Evolutionary conservation across 352 stramenopile genomes (phyloP), one percentile per base, ranked within the genome.

Genomic region (Pythium phragmiticola): DNA sequence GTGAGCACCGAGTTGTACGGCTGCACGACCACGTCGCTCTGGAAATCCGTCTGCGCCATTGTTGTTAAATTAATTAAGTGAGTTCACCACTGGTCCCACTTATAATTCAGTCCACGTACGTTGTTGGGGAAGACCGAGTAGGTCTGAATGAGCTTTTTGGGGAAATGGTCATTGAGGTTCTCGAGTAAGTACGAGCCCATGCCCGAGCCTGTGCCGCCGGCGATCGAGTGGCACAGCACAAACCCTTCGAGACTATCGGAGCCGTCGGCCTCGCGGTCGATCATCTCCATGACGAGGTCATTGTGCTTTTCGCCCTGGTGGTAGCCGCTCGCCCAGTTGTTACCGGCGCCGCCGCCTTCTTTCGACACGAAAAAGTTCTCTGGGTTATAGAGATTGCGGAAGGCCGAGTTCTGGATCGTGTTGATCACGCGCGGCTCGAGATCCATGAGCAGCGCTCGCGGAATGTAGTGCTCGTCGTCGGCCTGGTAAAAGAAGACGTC

Each of bases 401-500:
- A 98, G 21, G 82, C 81, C 0, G 86, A 95, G 43, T 92, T 96
- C 47, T 82, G 80, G 69, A 98, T 98, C 43, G 80, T 94, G 66
- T 98, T 96, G 72, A 98, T 94, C 37, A 97, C 87, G 41, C 80
- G 87, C 60, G 82, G 98, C 78, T 99, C 98, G 23, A 99, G 75
- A 80, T 99, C 98, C 78, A 99, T 97, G 48, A 99, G 80, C 46
- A 99, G 76, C 16, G 97, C 96, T 37, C 97, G 78, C 16, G 97
- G 97, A 50, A 99, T 99, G 81, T 99, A 99, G 63, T 98, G 95
- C 69, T 99, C 96, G 67, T 99, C 97, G 73, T 99, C 97, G 6
- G 94, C 94, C 66, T 98, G 92, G 80, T 99, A 99, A 75, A 99
- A 99, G 74, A 99, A 99, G 12, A 99, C 98, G 69, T 99, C 98